Base-by-base conservation (phyloP, 495 filamentous ascomycete genomes). In the Hyaloscypha bicolor region DNA sequence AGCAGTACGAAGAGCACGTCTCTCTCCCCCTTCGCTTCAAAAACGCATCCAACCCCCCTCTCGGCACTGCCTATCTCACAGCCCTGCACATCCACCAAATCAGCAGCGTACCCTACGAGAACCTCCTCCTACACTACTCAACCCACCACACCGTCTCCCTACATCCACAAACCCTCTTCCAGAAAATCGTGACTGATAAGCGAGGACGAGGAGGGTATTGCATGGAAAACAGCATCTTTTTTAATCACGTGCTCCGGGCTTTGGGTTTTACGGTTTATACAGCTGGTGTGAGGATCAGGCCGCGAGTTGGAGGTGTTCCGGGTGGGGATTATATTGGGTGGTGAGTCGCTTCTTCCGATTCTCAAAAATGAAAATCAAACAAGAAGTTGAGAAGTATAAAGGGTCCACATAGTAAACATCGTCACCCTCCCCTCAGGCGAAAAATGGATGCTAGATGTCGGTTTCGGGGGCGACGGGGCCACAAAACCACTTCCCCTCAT, bases 221-320 rank as follows among this genome's bases (percentile, higher is more conserved):
- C 77, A 89, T 94, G 82, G 91, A 94, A 71, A 81, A 84, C 60
- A 93, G 88, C 73, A 79, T 80, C 37, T 85, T 93, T 58, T 91
- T 93, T 55, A 82, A 83, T 48, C 81, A 81, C 22, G 77, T 93
- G 19, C 77, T 96, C 19, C 76, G 84, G 25, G 85, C 79, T 19
- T 73, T 93, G 4, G 91, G 90, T 0, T 94, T 82, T 64, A 69
- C 75, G 0, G 76, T 88, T 0, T 86, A 85, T 68, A 82, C 68
- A 33, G 72, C 71, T 0, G 82, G 81, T 6, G 81, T 56, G 69
- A 73, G 35, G 71, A 70, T 21, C 51, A 60, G 2, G 70, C 72
- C 19, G 12, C 62, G 70, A 48, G 55, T 69, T 51, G 63, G 61
- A 9, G 68, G 66, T 1, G 60, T 71, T 9, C 70, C 68, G 1